These are phyloP conservation scores for Camellia japonica DNA, from an alignment of 148 eudicot genomes.

Conservation along the genomic window DNA sequence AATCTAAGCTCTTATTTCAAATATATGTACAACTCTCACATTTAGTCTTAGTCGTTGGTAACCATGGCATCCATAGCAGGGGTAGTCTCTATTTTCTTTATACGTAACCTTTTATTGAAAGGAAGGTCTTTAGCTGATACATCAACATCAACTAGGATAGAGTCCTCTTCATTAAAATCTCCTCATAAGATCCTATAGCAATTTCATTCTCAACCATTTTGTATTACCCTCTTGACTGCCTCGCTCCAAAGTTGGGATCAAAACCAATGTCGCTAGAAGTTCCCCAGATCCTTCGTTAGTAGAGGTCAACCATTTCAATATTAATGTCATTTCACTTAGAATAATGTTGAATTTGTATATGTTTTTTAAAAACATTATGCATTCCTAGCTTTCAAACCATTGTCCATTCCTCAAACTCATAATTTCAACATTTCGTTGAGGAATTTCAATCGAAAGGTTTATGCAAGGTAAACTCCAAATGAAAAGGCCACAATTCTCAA, in stretches of 20 bases:
- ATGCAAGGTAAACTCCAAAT: too few relatives aligned
- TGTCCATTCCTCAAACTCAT: too few relatives aligned
- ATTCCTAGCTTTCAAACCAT: too few relatives aligned
- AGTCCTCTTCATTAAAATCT: conserved; percentile 72
- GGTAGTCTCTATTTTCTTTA: conserved; percentile 49
- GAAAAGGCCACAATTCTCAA: too few relatives aligned
- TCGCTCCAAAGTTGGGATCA: conserved; percentile 94
- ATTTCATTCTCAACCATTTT: conserved; percentile 91
- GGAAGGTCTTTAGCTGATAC: conserved; percentile 39
- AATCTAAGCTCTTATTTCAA: background rate
- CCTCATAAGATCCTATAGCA: conserved; percentile 78
- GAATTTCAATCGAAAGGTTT: too few relatives aligned
- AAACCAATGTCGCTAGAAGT: conserved; percentile 65
- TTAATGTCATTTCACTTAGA: too few relatives aligned
- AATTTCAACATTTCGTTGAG: too few relatives aligned
- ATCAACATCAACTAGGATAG: conserved; percentile 57
- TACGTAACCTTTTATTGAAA: conserved; percentile 43
- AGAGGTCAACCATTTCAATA: conserved; percentile 41
- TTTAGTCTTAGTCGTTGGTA: conserved; percentile 40
- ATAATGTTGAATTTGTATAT: too few relatives aligned
- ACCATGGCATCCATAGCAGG: conserved; percentile 49
- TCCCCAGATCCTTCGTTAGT: conserved; percentile 58
- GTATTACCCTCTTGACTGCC: conserved; percentile 91
- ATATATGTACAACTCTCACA: background rate
- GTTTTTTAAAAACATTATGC: too few relatives aligned